These are phyloP conservation scores for Vitrella brassicaformis DNA, from an alignment of 73 alveolate species.

Conservation along the genomic window DNA sequence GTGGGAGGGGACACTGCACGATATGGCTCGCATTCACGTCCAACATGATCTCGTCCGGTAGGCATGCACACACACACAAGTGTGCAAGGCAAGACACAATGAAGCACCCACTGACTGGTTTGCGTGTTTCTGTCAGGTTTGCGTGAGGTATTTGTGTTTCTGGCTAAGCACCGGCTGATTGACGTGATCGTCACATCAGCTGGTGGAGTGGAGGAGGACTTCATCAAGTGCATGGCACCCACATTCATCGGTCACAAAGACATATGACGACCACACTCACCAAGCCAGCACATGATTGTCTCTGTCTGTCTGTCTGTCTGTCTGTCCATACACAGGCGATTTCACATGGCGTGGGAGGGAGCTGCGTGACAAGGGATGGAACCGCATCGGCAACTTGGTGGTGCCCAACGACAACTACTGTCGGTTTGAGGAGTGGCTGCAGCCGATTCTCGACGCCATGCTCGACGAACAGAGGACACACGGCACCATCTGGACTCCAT, in stretches of 20 bases:
- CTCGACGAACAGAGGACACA: slow-evolving; percentile 60
- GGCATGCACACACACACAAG: too few species aligned
- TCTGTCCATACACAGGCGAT: slow-evolving; percentile 84
- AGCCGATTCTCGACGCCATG: slow-evolving; percentile 81
- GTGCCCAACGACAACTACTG: slow-evolving; percentile 96
- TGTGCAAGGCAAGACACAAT: too few species aligned
- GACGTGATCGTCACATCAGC: slow-evolving; percentile 85
- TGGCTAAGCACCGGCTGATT: slow-evolving; percentile 91
- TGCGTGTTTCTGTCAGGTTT: slow-evolving; percentile 3
- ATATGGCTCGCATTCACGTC: slow-evolving; percentile 94
- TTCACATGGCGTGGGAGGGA: slow-evolving; percentile 67
- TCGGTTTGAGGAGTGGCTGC: slow-evolving; percentile 84
- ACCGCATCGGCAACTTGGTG: slow-evolving; percentile 88
- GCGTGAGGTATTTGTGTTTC: slow-evolving; percentile 84
- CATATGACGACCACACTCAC: too few species aligned
- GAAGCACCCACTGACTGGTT: too few species aligned
- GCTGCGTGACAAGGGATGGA: slow-evolving; percentile 70
- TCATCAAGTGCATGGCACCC: slow-evolving; percentile 28
- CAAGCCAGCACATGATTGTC: too few species aligned
- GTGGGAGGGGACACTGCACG: slow-evolving; percentile 74
- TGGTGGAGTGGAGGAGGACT: slow-evolving; percentile 95
- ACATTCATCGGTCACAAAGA: slow-evolving; percentile 44
- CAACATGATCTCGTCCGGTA: slow-evolving; percentile 87
- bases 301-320: too few species aligned
- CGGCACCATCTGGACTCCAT: slow-evolving; percentile 84